Conservation (phyloP, 441 rosid genomes). For the Geranium incanum region DNA sequence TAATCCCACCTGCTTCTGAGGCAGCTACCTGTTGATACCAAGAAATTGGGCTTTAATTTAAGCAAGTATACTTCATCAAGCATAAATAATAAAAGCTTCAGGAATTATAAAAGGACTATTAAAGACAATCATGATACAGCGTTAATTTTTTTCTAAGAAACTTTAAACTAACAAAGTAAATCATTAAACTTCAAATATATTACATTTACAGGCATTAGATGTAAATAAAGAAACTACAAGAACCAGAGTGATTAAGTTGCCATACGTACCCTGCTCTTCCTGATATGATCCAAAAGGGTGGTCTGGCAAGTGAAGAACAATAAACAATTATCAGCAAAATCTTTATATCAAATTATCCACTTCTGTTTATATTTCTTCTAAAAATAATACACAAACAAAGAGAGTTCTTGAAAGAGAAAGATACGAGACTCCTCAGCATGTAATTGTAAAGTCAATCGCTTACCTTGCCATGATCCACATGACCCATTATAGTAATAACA, state of each 20-base stretch:
- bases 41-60: constrained; percentile 22
- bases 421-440: neutral
- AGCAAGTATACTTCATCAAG: constrained; percentile 14
- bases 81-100: constrained; percentile 17
- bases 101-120: neutral
- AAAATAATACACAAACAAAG: neutral
- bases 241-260: constrained; percentile 19
- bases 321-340: constrained; percentile 28
- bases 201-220: neutral
- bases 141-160: too few species aligned
- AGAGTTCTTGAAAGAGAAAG: constrained; percentile 1
- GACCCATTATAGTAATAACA: constrained; percentile 98
- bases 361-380: neutral
- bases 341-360: constrained; percentile 7
- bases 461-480: constrained; percentile 98
- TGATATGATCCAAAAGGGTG: constrained; percentile 81
- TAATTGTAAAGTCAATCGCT: constrained; percentile 14
- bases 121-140: neutral
- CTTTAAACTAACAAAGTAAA: too few species aligned
- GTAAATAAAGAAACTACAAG: constrained; percentile 14
- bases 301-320: constrained; percentile 52
- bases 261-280: constrained; percentile 81
- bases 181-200: too few species aligned
- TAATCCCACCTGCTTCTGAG: constrained; percentile 94
- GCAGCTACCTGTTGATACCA: constrained; percentile 69